Percentiles rank a stretch among this genome's conserved stretches.
Evolutionary conservation across 1,284 basidiomycete species (phyloP).

Genomic region (Singerocomus inundabilis): DNA sequence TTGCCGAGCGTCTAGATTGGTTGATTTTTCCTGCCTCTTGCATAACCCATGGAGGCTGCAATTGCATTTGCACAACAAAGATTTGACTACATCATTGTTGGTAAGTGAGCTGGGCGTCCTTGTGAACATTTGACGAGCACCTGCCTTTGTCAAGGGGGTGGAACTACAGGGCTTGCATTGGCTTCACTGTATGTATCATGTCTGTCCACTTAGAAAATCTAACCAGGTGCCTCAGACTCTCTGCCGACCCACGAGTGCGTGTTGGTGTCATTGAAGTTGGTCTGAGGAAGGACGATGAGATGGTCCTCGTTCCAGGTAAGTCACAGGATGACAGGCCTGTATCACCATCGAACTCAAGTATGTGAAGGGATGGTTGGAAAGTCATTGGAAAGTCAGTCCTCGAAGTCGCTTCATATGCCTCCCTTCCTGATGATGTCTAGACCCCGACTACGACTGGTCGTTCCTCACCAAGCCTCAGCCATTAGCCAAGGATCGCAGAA

Average conservation of each 20-base stretch:
- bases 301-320: conserved; percentile 16
- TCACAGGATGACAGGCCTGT: neutral
- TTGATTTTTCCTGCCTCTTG: no score
- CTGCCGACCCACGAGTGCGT: neutral
- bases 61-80: conserved; percentile 6
- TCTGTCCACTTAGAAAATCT: neutral
- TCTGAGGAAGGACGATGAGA: conserved; percentile 15
- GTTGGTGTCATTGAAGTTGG: conserved; percentile 22
- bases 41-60: conserved; percentile 9
- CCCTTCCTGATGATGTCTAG: conserved; percentile 4
- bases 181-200: conserved; percentile 12
- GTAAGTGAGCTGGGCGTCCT: conserved; percentile 5
- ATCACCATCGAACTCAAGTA: neutral
- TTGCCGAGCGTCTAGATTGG: no score
- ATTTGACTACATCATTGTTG: conserved; percentile 24
- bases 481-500: conserved; percentile 5
- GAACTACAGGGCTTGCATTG: conserved; percentile 16
- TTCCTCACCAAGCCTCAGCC: conserved; percentile 16
- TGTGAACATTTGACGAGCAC: neutral
- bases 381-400: conserved; percentile 9
- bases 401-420: neutral
- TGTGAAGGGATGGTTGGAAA: conserved; percentile 17
- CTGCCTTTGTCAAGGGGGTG: conserved; percentile 10
- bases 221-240: conserved; percentile 8
- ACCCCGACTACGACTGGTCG: conserved; percentile 20